Base-by-base conservation (phyloP, 345 rosid species). In the Durio zibethinus region DNA sequence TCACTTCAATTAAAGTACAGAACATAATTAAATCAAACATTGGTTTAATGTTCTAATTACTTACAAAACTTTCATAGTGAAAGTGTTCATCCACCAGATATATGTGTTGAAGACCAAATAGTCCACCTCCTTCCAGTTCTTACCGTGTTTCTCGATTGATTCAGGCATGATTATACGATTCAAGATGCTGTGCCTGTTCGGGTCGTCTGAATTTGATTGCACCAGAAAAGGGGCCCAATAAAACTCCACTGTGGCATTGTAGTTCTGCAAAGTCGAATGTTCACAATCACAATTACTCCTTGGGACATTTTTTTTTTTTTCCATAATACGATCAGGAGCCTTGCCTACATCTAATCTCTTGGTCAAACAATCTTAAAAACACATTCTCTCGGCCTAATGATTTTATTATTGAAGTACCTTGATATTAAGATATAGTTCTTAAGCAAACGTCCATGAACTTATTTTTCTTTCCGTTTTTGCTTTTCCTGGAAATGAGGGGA, bases 191-290 rank as follows among this genome's bases (percentile, higher is more conserved):
- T 94, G 97, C 88, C 76, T 84, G 1, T 20, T 78, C 4, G 99
- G 95, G 80, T 92, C 90, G 52, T 97, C 99, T 4, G 99, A 94
- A 81, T 97, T 97, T 12, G 99, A 97, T 77, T 87, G 90, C 4
- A 97, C 98, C 78, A 97, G 78, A 80, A 94, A 97, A 57, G 99
- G 99, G 0, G 99, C 97, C 98, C 99, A 96, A 47, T 94, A 92
- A 62, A 94, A 96, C 82, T 96, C 99, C 79, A 97, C 90, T 18
- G 98, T 90, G 4, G 98, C 92, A 69, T 97, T 97, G 53, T 94
- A 92, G 52, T 94, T 96, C 99, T 97, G 68, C 73, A 76, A 31
- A 57, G 47, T 11, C 15, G 42, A 7, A 50, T 50, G 5, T 33
- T 12, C 33, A 73, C 27, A 36, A 73, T 73, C 31, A 25, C 29